Percentiles rank a stretch among this genome's conserved stretches.
Evolutionary conservation across 1,139 yeast species (phyloP).

Genomic region (Hyphopichia wangnamkhiaoensis): DNA sequence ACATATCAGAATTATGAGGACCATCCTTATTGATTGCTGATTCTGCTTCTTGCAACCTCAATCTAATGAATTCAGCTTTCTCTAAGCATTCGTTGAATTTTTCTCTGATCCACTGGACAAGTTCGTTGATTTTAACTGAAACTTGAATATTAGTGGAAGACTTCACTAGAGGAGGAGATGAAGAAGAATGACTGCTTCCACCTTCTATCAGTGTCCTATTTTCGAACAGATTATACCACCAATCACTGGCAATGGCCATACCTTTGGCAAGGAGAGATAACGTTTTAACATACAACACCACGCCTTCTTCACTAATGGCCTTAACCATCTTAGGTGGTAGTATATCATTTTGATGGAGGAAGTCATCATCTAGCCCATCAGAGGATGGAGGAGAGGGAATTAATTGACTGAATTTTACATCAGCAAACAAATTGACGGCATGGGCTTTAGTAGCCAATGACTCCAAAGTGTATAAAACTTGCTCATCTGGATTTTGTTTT

Average conservation of each 20-base stretch:
- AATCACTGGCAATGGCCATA: constrained; percentile 78
- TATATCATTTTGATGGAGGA: constrained; percentile 39
- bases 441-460: constrained; percentile 85
- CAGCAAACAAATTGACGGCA: constrained; percentile 86
- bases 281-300: constrained; percentile 79
- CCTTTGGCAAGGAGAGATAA: constrained; percentile 80
- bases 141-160: constrained; percentile 15
- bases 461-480: constrained; percentile 57
- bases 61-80: constrained; percentile 76
- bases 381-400: constrained; percentile 75
- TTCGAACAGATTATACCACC: constrained; percentile 69
- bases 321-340: constrained; percentile 62
- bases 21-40: constrained; percentile 19
- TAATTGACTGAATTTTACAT: constrained; percentile 82
- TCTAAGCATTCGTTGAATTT: constrained; percentile 86
- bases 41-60: constrained; percentile 55
- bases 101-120: constrained; percentile 92
- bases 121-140: constrained; percentile 60
- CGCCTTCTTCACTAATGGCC: constrained; percentile 80
- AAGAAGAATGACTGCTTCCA: background rate
- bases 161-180: constrained; percentile 2
- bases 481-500: constrained; percentile 32
- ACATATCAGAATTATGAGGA: constrained; percentile 4
- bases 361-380: constrained; percentile 40
- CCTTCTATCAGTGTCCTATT: constrained; percentile 14